Percentiles rank a stretch among this genome's conserved stretches.
Conservation (phyloP, 2,329 filamentous ascomycete genomes). For the Hymenoscyphus albidus region DNA sequence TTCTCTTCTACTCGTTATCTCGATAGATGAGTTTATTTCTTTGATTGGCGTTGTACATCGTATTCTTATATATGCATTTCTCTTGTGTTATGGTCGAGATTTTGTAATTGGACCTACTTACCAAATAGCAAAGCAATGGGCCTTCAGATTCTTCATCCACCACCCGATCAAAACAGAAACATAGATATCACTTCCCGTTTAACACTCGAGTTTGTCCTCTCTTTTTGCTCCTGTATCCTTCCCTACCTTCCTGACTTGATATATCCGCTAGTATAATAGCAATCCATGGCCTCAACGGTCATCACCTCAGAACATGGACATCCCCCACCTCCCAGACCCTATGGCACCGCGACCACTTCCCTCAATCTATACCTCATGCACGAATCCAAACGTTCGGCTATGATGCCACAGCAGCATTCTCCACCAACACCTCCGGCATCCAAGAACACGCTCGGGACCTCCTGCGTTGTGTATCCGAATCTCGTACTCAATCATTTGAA, state of each 20-base stretch:
- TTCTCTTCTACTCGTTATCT: not conserved
- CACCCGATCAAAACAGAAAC: not conserved
- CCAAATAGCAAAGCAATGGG: not conserved
- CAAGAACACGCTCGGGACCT: conserved; percentile 21
- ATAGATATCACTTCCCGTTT: not conserved
- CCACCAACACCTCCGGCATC: conserved; percentile 13
- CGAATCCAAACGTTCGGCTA: conserved; percentile 38
- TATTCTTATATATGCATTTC: too few species aligned
- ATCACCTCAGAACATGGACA: conserved; percentile 29
- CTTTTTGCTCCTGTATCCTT: not conserved
- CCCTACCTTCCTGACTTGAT: too few species aligned
- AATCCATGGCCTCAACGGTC: conserved; percentile 32
- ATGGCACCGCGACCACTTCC: conserved; percentile 35
- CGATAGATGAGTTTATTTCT: not conserved
- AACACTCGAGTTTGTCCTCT: not conserved
- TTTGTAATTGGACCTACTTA: not conserved
- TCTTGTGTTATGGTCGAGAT: too few species aligned
- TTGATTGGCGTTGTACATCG: too few species aligned
- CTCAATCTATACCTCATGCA: conserved; percentile 31
- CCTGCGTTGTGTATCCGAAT: conserved; percentile 12
- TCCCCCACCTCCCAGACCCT: conserved; percentile 19
- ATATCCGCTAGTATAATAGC: conserved; percentile 24
- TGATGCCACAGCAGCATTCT: conserved; percentile 28
- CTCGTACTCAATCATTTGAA: conserved; percentile 4
- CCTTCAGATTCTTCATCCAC: not conserved